Evolutionary conservation across 2,329 filamentous ascomycete species (phyloP), one percentile per base, ranked within the genome.

Genomic region (Plenodomus biglobosus): DNA sequence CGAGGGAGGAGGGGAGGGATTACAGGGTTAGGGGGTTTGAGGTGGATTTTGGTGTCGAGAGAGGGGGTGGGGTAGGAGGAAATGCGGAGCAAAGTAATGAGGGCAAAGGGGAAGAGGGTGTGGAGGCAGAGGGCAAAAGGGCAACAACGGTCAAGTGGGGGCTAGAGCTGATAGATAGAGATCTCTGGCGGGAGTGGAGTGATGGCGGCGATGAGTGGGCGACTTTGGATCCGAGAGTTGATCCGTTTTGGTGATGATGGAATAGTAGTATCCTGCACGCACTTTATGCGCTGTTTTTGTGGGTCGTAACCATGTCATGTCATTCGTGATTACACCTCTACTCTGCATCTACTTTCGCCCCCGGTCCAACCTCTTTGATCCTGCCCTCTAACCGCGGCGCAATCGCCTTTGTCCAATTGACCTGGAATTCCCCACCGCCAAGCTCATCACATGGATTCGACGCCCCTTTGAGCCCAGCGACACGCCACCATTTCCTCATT

Each of bases 351-450:
- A 41, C 34, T 32, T 27, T 32, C 11, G 43, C 38, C 1, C 38
- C 42, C 8, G 42, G 34, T 8, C 57, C 57, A 22, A 65, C 53
- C 34, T 69, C 68, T 48, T 58, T 72, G 48, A 95, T 95, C 40
- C 90, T 81, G 1, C 89, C 90, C 67, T 95, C 90, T 8, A 92
- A 52, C 47, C 81, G 80, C 1, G 91, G 91, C 46, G 86, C 83
- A 68, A 95, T 92, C 1, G 88, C 86, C 50, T 82, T 83, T 8
- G 89, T 92, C 90, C 90, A 95, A 55, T 86, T 80, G 2, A 81
- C 79, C 32, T 74, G 74, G 24, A 87, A 84, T 42, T 84, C 80
- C 38, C 77, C 76, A 51, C 85, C 84, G 0, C 75, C 79, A 42
- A 84, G 77, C 48, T 79, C 77, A 50, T 88, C 79, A 15, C 80